phyloP scores from a whole-genome alignment of 345 rosid species.

The Iberis pinnata region DNA sequence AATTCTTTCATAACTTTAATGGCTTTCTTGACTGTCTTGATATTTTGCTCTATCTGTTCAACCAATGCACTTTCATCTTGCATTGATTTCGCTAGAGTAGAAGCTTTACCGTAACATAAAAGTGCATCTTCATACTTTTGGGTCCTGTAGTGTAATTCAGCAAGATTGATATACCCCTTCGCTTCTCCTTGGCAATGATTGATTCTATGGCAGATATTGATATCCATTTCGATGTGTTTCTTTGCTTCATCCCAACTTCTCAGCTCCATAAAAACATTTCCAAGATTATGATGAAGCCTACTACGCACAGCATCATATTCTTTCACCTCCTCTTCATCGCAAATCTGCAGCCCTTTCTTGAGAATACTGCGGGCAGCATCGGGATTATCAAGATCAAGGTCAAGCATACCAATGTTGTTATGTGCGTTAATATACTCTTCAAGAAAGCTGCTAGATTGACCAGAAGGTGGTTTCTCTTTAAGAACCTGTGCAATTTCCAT shows the following conservation, averaged over 20 bases:
- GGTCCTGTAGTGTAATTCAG: conserved; percentile 63
- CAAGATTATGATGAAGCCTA: conserved; percentile 92
- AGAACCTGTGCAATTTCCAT: conserved; percentile 64
- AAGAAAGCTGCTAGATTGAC: conserved; percentile 55
- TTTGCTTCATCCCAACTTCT: conserved; percentile 72
- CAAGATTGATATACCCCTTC: conserved; percentile 91
- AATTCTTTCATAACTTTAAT: conserved; percentile 57
- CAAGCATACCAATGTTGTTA: conserved; percentile 89
- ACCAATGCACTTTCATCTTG: conserved; percentile 80
- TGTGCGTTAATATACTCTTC: conserved; percentile 87
- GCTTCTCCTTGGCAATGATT: conserved; percentile 85
- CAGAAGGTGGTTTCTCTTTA: conserved; percentile 54
- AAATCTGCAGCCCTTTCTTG: conserved; percentile 58
- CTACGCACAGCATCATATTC: conserved; percentile 69
- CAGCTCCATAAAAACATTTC: conserved; percentile 57
- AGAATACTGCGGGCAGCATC: conserved; percentile 55
- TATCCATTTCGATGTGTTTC: conserved; percentile 71
- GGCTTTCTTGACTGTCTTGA: conserved; percentile 56
- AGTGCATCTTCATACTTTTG: conserved; percentile 74
- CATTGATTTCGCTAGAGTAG: conserved; percentile 73
- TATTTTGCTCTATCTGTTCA: conserved; percentile 54
- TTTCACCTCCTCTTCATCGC: conserved; percentile 80
- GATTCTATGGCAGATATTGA: conserved; percentile 63
- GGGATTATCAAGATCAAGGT: conserved; percentile 77
- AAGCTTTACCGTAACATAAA: conserved; percentile 68